Percentiles rank a stretch among this genome's conserved stretches.
Conservation (phyloP, 1,139 yeast species). For the Arxiozyma slooffiae region DNA sequence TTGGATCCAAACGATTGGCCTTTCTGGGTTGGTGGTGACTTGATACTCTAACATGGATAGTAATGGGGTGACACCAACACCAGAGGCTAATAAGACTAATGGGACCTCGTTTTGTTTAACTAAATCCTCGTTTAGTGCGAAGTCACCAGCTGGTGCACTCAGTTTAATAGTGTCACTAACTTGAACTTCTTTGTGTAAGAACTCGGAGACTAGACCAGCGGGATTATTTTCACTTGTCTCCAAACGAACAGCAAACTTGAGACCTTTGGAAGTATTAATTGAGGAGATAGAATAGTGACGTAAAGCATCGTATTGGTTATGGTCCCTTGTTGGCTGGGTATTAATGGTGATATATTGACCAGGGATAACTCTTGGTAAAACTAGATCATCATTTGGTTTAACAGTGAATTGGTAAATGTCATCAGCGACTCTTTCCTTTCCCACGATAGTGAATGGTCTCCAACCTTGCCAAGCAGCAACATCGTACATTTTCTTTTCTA, state of each 20-base stretch:
- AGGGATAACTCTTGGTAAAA: conserved; percentile 31
- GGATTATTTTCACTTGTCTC: conserved; percentile 26
- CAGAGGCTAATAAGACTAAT: conserved; percentile 46
- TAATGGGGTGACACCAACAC: conserved; percentile 62
- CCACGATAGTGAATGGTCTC: conserved; percentile 41
- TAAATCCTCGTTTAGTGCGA: conserved; percentile 31
- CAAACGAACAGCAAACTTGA: conserved; percentile 41
- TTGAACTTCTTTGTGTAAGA: conserved; percentile 40
- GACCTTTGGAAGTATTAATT: conserved; percentile 15
- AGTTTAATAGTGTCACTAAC: conserved; percentile 44
- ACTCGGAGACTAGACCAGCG: conserved; percentile 47
- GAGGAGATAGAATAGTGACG: conserved; percentile 30
- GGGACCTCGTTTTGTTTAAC: conserved; percentile 27
- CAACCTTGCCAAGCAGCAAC: conserved; percentile 47
- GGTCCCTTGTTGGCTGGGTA: conserved; percentile 30
- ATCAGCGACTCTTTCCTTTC: conserved; percentile 37
- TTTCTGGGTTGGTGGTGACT: conserved; percentile 18
- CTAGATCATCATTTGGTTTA: conserved; percentile 34
- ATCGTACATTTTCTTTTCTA: conserved; percentile 42
- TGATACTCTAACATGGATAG: conserved; percentile 41
- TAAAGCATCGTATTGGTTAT: conserved; percentile 26
- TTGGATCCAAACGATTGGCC: conserved; percentile 29
- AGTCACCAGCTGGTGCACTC: conserved; percentile 54
- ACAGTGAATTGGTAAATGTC: conserved; percentile 44
- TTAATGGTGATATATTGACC: conserved; percentile 59